These are phyloP conservation scores for Dothideomycetes sp. DNA, from an alignment of 2,329 filamentous ascomycete genomes.

Conservation along the genomic window DNA sequence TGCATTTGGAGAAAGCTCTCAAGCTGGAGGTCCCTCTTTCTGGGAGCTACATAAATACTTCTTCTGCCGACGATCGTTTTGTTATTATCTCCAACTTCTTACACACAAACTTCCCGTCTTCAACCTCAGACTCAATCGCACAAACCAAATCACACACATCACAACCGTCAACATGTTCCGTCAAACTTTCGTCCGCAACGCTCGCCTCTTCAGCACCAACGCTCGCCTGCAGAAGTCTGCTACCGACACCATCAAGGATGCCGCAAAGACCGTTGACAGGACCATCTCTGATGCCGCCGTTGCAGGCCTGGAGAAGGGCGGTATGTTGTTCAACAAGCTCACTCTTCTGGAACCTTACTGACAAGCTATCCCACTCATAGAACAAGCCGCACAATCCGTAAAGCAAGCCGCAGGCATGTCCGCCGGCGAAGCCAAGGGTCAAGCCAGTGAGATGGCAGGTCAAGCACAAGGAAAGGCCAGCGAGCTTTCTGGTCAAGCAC, in stretches of 20 bases:
- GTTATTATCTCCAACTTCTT: too few relatives aligned
- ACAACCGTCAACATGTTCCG: constrained; percentile 36
- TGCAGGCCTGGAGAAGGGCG: constrained; percentile 53
- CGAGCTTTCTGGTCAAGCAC: constrained; percentile 33
- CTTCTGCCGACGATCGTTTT: too few relatives aligned
- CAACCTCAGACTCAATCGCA: too few relatives aligned
- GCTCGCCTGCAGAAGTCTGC: constrained; percentile 40
- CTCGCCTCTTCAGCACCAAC: constrained; percentile 47
- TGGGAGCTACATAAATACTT: too few relatives aligned
- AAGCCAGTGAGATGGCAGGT: constrained; percentile 25
- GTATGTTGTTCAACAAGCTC: constrained; percentile 35
- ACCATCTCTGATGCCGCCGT: constrained; percentile 47
- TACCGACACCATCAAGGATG: constrained; percentile 48
- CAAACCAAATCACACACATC: too few relatives aligned
- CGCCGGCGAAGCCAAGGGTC: constrained; percentile 29
- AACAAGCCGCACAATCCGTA: constrained; percentile 40
- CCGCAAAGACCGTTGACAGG: constrained; percentile 49
- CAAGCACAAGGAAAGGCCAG: constrained; percentile 31
- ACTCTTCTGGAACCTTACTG: constrained; percentile 3
- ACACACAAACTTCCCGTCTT: too few relatives aligned
- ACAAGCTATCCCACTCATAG: constrained; percentile 30
- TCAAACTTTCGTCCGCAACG: constrained; percentile 34
- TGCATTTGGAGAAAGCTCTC: too few relatives aligned
- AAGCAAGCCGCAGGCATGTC: constrained; percentile 28
- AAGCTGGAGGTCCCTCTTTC: too few relatives aligned